phyloP scores from a whole-genome alignment of 2,329 filamentous ascomycete genomes.

The Ophiostoma angusticollis region DNA sequence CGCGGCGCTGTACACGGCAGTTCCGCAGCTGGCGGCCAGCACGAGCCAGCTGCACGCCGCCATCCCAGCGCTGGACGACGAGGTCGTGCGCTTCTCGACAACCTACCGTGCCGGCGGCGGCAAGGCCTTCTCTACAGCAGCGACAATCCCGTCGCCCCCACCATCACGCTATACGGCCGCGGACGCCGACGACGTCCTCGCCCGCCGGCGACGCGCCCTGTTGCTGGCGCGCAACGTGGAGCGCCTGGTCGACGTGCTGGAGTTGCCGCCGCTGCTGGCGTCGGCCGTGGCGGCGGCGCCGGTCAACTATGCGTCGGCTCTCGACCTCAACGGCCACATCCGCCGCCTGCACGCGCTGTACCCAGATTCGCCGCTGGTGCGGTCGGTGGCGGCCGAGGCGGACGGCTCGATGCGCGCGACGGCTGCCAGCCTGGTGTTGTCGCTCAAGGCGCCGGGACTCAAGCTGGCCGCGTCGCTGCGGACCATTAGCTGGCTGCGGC shows the following conservation, averaged over 20 bases:
- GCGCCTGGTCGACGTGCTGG: conserved; percentile 77
- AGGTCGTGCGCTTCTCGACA: conserved; percentile 67
- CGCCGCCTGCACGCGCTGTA: conserved; percentile 74
- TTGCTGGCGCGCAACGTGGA: conserved; percentile 78
- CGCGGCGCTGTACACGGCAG: conserved; percentile 53
- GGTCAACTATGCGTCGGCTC: conserved; percentile 72
- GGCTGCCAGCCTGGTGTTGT: conserved; percentile 68
- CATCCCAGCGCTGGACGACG: conserved; percentile 67
- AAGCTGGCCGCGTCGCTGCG: conserved; percentile 85
- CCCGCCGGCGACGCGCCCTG: conserved; percentile 64
- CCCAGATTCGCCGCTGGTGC: conserved; percentile 62
- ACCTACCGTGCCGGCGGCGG: conserved; percentile 66
- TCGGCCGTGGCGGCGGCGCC: conserved; percentile 56
- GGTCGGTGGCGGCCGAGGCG: conserved; percentile 61
- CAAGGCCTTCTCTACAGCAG: conserved; percentile 43
- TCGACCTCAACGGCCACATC: conserved; percentile 91
- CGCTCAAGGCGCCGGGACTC: conserved; percentile 62
- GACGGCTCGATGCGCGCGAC: conserved; percentile 81
- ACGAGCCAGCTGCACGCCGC: conserved; percentile 54
- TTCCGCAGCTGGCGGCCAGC: conserved; percentile 57
- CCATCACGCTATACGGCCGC: conserved; percentile 40
- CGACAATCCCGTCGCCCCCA: conserved; percentile 19
- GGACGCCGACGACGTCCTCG: conserved; percentile 34
- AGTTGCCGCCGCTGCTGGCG: conserved; percentile 73
- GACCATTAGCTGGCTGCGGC: conserved; percentile 79